Conservation (phyloP, 345 rosid species). For the Populus pruinosa region DNA sequence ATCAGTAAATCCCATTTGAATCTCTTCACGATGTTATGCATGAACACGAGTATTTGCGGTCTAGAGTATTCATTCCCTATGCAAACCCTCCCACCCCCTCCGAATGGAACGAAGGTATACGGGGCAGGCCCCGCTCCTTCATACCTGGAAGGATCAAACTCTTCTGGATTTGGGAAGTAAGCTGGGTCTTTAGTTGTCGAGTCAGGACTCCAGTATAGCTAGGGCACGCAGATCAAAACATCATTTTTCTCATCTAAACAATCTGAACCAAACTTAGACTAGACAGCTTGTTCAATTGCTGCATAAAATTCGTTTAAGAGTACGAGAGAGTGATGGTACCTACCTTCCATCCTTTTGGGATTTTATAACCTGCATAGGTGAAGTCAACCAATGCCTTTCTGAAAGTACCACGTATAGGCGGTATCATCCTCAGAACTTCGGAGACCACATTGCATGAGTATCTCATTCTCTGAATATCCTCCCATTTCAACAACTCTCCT, state of each 20-base stretch:
- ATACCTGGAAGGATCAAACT: neutral
- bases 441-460: constrained; percentile 11
- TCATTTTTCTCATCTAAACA: too few species aligned
- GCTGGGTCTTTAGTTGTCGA: too few species aligned
- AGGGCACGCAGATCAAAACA: too few species aligned
- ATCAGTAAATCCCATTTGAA: constrained; percentile 6
- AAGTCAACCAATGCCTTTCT: constrained; percentile 14
- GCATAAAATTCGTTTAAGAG: too few species aligned
- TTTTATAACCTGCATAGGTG: constrained; percentile 12
- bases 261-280: too few species aligned
- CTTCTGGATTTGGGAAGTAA: neutral
- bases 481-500: constrained; percentile 15
- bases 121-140: neutral
- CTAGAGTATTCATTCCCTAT: constrained; percentile 4
- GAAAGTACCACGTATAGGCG: constrained; percentile 3
- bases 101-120: neutral
- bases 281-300: too few species aligned
- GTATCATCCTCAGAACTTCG: constrained; percentile 10
- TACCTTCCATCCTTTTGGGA: constrained; percentile 31
- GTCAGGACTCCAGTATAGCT: too few species aligned
- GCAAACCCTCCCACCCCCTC: constrained; percentile 10
- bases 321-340: neutral
- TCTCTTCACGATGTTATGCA: constrained; percentile 1
- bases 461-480: constrained; percentile 17
- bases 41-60: constrained; percentile 3